Evolutionary conservation across 768 basidiomycete species (phyloP), one percentile per base, ranked within the genome.

Genomic region (Leucosporidium creatinivorum): DNA sequence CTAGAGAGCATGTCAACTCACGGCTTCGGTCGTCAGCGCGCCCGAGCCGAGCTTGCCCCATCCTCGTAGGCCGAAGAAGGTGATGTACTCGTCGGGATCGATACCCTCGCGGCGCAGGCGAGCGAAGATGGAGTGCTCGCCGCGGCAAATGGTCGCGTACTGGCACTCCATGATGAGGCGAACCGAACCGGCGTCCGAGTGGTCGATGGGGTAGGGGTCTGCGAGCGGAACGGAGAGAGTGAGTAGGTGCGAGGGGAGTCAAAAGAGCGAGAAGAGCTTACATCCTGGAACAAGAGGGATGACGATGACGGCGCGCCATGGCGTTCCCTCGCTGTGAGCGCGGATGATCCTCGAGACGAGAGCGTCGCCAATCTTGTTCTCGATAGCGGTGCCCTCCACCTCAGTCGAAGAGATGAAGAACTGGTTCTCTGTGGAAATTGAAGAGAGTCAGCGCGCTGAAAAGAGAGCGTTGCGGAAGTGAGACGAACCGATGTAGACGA

Each of bases 151-250:
- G 0, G 91, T 88, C 66, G 88, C 84, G 75, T 91, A 93, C 78
- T 99, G 96, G 75, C 92, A 94, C 76, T 99, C 92, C 48, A 97
- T 76, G 76, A 98, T 98, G 64, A 98, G 87, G 44, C 94, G 90
- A 77, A 92, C 92, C 28, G 92, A 88, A 75, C 88, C 90, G 9
- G 93, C 96, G 76, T 96, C 93, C 58, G 86, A 85, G 73, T 93
- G 88, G 76, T 97, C 96, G 51, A 99, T 84, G 1, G 94, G 87
- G 71, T 70, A 72, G 0, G 75, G 73, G 65, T 73, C 70, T 72
- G 56, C 23, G 31, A 3, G 33, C 4, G 52, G 19, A 4, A 4
- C 8, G 4, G 19, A 4, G 25, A 12, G 23, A 21, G 28, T 12
- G 10, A 58, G 49, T 62, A 6, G 15, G 47, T n/a, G n/a, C 17